A percentile compares a stretch with the other conserved stretches of the same genome.
Conservation (phyloP, 768 basidiomycete species). For the Suillus brevipes region DNA sequence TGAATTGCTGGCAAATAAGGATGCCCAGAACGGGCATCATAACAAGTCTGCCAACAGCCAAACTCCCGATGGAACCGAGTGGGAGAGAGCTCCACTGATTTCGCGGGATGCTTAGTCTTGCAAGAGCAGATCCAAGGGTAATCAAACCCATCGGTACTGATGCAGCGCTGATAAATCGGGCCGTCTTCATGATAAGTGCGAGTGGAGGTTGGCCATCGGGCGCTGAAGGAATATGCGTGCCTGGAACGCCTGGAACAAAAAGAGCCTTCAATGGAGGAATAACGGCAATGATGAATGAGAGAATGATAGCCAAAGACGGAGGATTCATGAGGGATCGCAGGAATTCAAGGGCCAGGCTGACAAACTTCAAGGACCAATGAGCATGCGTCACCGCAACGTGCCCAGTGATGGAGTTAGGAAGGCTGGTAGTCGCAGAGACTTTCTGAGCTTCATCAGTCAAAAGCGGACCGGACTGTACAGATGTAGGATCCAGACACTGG, state of each 20-base stretch:
- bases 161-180: constrained; percentile 60
- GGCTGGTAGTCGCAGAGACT: not conserved
- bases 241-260: constrained; percentile 48
- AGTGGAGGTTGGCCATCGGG: constrained; percentile 72
- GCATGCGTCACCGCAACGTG: not conserved
- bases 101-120: constrained; percentile 52
- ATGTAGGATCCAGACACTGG: not conserved
- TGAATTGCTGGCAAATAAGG: constrained; percentile 52
- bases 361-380: constrained; percentile 7
- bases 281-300: constrained; percentile 57
- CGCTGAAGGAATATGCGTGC: constrained; percentile 45
- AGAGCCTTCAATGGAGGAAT: constrained; percentile 59
- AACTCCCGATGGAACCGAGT: constrained; percentile 50
- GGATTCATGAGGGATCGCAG: constrained; percentile 46
- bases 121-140: constrained; percentile 62
- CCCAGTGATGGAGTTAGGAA: not conserved
- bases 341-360: constrained; percentile 17
- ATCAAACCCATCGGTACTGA: constrained; percentile 65
- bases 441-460: not conserved
- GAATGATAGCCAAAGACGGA: constrained; percentile 51
- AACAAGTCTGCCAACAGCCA: constrained; percentile 57
- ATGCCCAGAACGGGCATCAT: constrained; percentile 63
- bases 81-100: constrained; percentile 45
- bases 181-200: constrained; percentile 56
- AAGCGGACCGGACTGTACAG: not conserved